Percentiles rank a stretch among this genome's conserved stretches.
phyloP scores from a whole-genome alignment of 768 basidiomycete genomes.

The Psilocybe subaeruginosa region DNA sequence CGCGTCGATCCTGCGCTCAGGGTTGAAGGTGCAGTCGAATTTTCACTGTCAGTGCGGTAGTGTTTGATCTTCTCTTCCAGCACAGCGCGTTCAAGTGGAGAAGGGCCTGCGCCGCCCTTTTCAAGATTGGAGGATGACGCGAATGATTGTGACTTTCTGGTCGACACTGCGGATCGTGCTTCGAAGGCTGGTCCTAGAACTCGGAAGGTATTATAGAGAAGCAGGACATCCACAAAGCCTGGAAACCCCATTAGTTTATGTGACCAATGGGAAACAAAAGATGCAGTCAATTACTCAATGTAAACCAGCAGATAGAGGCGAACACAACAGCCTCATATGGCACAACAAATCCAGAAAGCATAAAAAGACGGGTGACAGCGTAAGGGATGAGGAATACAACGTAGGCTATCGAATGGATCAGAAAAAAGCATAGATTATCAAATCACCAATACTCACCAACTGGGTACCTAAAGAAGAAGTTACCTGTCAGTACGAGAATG shows the following conservation, averaged over 20 bases:
- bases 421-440: slow-evolving; percentile 35
- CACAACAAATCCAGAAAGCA: slow-evolving; percentile 50
- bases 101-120: slow-evolving; percentile 13
- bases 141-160: slow-evolving; percentile 33
- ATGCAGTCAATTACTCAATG: slow-evolving; percentile 48
- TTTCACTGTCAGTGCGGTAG: slow-evolving; percentile 19
- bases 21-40: slow-evolving; percentile 11
- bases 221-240: slow-evolving; percentile 67
- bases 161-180: slow-evolving; percentile 29
- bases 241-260: background rate
- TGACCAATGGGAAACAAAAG: slow-evolving; percentile 10
- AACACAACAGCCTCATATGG: slow-evolving; percentile 51
- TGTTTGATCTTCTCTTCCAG: slow-evolving; percentile 25
- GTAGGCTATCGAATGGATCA: slow-evolving; percentile 47
- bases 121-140: slow-evolving; percentile 24
- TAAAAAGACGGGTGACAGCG: slow-evolving; percentile 40
- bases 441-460: slow-evolving; percentile 19
- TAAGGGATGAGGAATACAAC: slow-evolving; percentile 61
- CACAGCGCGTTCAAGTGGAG: slow-evolving; percentile 12
- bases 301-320: slow-evolving; percentile 51
- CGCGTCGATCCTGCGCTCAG: slow-evolving; percentile 13
- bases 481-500: background rate
- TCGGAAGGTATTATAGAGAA: slow-evolving; percentile 73
- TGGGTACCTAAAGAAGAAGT: slow-evolving; percentile 50
- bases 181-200: slow-evolving; percentile 59